Evolutionary conservation across 177 flowering plant genomes (phyloP).

Genomic region (Telopea speciosissima): DNA sequence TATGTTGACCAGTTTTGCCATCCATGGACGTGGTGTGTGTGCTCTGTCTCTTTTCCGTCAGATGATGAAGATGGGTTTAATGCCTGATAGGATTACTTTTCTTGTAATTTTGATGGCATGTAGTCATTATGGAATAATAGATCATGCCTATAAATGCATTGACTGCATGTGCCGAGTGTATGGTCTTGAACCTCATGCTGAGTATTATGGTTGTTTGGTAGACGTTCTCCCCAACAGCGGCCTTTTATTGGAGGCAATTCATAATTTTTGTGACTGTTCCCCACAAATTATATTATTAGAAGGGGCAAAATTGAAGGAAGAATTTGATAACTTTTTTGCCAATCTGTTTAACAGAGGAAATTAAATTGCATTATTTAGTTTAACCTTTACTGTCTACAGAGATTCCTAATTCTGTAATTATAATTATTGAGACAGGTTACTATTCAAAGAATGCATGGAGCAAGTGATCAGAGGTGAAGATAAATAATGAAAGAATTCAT

Average conservation of each 20-base stretch:
- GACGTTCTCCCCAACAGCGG: constrained; percentile 17
- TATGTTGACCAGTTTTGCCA: constrained; percentile 20
- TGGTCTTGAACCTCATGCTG: constrained; percentile 9
- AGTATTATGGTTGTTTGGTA: constrained; percentile 19
- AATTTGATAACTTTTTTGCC: background rate
- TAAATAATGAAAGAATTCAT: background rate
- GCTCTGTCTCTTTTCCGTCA: constrained; percentile 17
- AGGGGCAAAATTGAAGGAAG: background rate
- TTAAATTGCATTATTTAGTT: background rate
- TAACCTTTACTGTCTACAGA: background rate
- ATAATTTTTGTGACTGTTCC: background rate
- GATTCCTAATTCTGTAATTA: constrained; percentile 6
- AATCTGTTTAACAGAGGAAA: too few relatives aligned
- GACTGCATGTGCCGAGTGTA: constrained; percentile 11
- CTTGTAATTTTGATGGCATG: constrained; percentile 16
- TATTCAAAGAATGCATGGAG: constrained; percentile 55
- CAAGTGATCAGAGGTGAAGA: constrained; percentile 48
- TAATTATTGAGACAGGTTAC: constrained; percentile 43
- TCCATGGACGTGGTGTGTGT: constrained; percentile 14
- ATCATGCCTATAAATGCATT: constrained; percentile 14
- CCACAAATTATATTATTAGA: background rate
- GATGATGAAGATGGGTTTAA: constrained; percentile 13
- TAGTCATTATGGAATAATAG: constrained; percentile 15
- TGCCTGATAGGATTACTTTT: constrained; percentile 22
- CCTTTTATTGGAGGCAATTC: constrained; percentile 10